phyloP scores from a whole-genome alignment of 2,329 filamentous ascomycete genomes.

The Hymenoscyphus scutula region DNA sequence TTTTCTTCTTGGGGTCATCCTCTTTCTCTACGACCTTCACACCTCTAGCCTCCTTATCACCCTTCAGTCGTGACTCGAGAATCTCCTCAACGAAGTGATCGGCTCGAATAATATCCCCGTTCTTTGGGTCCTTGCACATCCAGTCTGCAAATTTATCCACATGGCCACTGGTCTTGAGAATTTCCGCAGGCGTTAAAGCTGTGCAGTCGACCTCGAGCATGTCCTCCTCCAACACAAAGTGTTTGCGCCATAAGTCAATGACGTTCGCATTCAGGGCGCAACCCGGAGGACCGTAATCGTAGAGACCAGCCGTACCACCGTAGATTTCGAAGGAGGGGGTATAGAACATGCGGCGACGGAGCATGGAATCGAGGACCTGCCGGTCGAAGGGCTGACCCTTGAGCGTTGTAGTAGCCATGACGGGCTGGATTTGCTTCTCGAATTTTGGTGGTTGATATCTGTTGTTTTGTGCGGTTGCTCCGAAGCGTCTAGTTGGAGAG shows the following conservation, averaged over 20 bases:
- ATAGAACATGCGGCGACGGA: slow-evolving; percentile 88
- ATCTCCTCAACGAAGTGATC: slow-evolving; percentile 97
- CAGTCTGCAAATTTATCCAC: slow-evolving; percentile 93
- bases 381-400: slow-evolving; percentile 90
- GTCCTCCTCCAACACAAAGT: slow-evolving; percentile 71
- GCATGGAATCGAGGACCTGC: slow-evolving; percentile 74
- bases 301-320: slow-evolving; percentile 77
- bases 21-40: slow-evolving; percentile 76
- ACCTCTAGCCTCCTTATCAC: slow-evolving; percentile 88
- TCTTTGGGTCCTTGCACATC: slow-evolving; percentile 99
- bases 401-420: slow-evolving; percentile 69
- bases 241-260: slow-evolving; percentile 69
- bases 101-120: slow-evolving; percentile 91
- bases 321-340: slow-evolving; percentile 97
- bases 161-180: slow-evolving; percentile 93
- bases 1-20: slow-evolving; percentile 69
- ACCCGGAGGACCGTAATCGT: slow-evolving; percentile 68
- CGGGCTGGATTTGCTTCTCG: slow-evolving; percentile 30
- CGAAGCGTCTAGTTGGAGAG: slow-evolving; percentile 40
- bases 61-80: slow-evolving; percentile 81
- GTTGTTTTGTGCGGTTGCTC: slow-evolving; percentile 35
- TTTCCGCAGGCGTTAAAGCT: slow-evolving; percentile 87
- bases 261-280: slow-evolving; percentile 69
- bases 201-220: slow-evolving; percentile 80
- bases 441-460: slow-evolving; percentile 38